These are phyloP conservation scores for Tetrapisispora nanseiensis DNA, from an alignment of 805 yeast genomes.

Conservation along the genomic window DNA sequence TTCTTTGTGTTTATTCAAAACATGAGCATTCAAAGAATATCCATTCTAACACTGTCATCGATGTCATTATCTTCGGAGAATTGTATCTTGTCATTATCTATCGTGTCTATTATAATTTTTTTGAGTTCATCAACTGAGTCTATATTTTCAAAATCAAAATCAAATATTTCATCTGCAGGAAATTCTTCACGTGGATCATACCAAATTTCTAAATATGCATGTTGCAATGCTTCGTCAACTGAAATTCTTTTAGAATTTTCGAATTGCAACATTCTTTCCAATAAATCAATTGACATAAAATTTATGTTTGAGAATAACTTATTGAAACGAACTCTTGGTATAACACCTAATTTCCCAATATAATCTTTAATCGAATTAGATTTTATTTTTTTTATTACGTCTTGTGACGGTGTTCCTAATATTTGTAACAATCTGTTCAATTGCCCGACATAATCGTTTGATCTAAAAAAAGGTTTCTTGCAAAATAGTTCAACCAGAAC, in stretches of 20 bases:
- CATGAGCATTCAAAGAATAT: no score
- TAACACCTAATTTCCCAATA: conserved; percentile 74
- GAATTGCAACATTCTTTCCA: conserved; percentile 69
- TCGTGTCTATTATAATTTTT: conserved; percentile 67
- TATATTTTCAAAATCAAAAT: conserved; percentile 75
- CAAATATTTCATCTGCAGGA: conserved; percentile 67
- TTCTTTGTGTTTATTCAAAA: no score
- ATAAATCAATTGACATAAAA: conserved; percentile 73
- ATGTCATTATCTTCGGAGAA: not conserved
- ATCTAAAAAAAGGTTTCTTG: conserved; percentile 84
- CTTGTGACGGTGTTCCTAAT: conserved; percentile 82
- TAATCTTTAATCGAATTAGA: conserved; percentile 86
- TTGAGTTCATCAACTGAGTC: conserved; percentile 70
- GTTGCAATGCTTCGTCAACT: conserved; percentile 78
- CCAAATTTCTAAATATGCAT: conserved; percentile 82
- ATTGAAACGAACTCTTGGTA: conserved; percentile 66
- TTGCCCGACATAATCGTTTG: conserved; percentile 93
- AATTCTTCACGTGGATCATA: conserved; percentile 92
- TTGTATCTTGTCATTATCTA: not conserved
- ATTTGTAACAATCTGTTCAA: conserved; percentile 76
- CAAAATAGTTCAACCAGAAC: conserved; percentile 88
- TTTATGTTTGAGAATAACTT: conserved; percentile 75
- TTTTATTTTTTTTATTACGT: conserved; percentile 59
- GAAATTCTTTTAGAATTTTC: conserved; percentile 79
- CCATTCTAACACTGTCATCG: not conserved